Percentiles rank a stretch among this genome's conserved stretches.
These are phyloP conservation scores for Debaryomyces prosopidis DNA, from an alignment of 805 yeast genomes.

Conservation along the genomic window DNA sequence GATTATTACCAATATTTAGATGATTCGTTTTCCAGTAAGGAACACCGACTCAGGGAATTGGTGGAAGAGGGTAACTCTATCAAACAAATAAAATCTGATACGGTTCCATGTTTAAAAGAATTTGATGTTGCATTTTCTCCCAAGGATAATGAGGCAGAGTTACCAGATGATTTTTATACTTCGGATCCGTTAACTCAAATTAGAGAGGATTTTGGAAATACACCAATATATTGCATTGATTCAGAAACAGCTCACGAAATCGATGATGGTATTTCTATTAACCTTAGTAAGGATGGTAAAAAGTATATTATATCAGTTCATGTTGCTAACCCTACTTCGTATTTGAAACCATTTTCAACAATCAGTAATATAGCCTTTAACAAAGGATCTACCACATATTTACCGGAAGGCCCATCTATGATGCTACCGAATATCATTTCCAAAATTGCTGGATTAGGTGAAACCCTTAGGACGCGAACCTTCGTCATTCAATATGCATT, in stretches of 20 bases:
- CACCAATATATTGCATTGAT: conserved; percentile 81
- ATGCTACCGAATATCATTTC: conserved; percentile 69
- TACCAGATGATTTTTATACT: conserved; percentile 22
- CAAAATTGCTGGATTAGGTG: conserved; percentile 52
- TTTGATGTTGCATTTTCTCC: background rate
- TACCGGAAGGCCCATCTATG: conserved; percentile 63
- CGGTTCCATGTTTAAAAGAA: background rate
- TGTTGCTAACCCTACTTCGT: conserved; percentile 86
- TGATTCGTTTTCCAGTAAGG: background rate
- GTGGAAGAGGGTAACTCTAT: background rate
- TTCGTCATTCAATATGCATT: conserved; percentile 36
- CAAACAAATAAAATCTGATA: background rate
- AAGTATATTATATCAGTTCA: conserved; percentile 59
- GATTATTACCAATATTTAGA: conserved; percentile 38
- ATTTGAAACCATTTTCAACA: conserved; percentile 41
- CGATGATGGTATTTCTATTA: conserved; percentile 87
- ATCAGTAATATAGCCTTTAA: conserved; percentile 58
- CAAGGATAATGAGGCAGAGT: background rate
- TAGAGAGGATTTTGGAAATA: conserved; percentile 43
- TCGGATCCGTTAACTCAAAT: conserved; percentile 28
- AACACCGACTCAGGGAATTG: background rate
- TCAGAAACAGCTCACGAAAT: conserved; percentile 79
- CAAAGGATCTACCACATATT: conserved; percentile 67
- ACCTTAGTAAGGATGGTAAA: conserved; percentile 15
- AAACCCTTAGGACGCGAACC: conserved; percentile 42